phyloP scores from a whole-genome alignment of 345 rosid genomes.

The Cardamine resedifolia region DNA sequence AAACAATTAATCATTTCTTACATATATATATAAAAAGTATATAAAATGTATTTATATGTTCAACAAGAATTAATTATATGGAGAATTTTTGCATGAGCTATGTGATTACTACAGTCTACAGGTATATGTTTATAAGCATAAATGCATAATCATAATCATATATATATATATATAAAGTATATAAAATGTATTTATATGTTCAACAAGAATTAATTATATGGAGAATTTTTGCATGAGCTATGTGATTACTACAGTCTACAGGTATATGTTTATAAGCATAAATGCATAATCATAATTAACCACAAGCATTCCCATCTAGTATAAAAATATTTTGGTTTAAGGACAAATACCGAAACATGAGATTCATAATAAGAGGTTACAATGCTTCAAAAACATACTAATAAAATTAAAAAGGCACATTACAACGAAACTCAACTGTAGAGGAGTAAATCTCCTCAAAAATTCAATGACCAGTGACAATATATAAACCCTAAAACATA shows the following conservation, averaged over 20 bases:
- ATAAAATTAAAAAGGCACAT: neutral
- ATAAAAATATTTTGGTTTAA: neutral
- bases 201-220: neutral
- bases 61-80: neutral
- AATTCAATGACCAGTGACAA: neutral
- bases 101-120: no score
- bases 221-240: neutral
- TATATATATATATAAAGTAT: neutral
- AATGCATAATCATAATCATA: no score
- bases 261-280: no score
- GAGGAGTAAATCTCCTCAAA: neutral
- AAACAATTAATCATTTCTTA: neutral
- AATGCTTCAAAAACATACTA: constrained; percentile 5
- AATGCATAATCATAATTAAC: neutral
- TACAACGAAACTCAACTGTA: neutral
- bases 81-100: neutral
- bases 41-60: neutral
- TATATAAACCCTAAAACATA: constrained; percentile 4
- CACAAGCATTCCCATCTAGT: neutral
- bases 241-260: no score
- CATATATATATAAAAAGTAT: neutral
- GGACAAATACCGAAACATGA: neutral
- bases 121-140: no score
- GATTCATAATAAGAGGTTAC: neutral
- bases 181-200: neutral